Conservation (phyloP, 208 protist species). For the Trypanosoma lewisi region DNA sequence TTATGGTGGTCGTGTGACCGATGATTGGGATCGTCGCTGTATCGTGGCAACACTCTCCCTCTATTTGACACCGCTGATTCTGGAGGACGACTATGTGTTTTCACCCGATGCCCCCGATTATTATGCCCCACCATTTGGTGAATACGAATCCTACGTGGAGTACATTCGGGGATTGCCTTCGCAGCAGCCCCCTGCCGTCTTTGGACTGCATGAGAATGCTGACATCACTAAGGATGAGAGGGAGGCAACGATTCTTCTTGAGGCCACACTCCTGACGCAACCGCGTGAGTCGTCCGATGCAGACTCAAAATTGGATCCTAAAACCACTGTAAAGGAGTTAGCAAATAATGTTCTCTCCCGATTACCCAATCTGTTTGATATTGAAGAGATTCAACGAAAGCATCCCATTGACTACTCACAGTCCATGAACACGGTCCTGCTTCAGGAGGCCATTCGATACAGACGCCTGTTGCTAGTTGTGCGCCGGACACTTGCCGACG, state of each 20-base stretch:
- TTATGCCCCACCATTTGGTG: constrained; percentile 80
- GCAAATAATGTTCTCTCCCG: constrained; percentile 86
- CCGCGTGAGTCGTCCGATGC: constrained; percentile 61
- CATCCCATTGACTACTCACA: constrained; percentile 92
- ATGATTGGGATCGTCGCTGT: constrained; percentile 92
- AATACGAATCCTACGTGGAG: constrained; percentile 79
- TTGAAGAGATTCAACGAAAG: constrained; percentile 82
- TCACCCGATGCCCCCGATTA: constrained; percentile 79
- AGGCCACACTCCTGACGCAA: constrained; percentile 87
- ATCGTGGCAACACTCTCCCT: constrained; percentile 89
- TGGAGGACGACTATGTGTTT: constrained; percentile 92
- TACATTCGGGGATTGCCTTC: constrained; percentile 83
- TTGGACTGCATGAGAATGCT: constrained; percentile 94
- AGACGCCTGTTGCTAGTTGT: constrained; percentile 93
- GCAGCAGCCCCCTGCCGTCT: constrained; percentile 88
- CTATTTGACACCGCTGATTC: constrained; percentile 84
- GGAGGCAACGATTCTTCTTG: constrained; percentile 83
- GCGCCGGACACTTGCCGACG: constrained; percentile 87
- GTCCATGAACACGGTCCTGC: constrained; percentile 95
- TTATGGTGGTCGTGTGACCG: constrained; percentile 93
- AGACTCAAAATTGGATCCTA: constrained; percentile 67
- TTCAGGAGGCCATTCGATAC: constrained; percentile 92
- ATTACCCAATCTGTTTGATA: constrained; percentile 87
- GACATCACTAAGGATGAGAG: constrained; percentile 94
- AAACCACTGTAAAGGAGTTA: constrained; percentile 78